Base-by-base conservation (phyloP, 805 yeast species). In the Metschnikowia picachoensis region DNA sequence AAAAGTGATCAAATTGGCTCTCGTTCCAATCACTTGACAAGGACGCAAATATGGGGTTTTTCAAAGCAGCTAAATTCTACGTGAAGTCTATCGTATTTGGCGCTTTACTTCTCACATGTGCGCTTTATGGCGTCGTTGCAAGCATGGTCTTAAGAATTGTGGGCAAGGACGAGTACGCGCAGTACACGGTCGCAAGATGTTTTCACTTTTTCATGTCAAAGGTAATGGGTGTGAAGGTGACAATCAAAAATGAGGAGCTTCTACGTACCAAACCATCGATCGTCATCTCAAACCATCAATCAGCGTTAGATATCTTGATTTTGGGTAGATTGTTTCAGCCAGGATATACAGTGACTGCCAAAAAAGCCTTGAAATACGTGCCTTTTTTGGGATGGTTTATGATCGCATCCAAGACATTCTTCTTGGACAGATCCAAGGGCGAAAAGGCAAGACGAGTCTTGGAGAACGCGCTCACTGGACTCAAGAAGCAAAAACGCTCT, bases 341-440 rank as follows among this genome's bases (percentile, higher is more conserved):
- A 40, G 88, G 87, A 41, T 89, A 91, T 71, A 83, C 91, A 8
- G 96, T 94, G 38, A 94, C 98, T 1, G 94, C 97, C 31, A 94
- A 94, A 67, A 82, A 80, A 63, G 84, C 87, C 5, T 76, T 94
- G 59, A 82, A 87, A 58, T 88, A 79, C 61, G 72, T 89, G 43
- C 99, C 99, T 14, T 78, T 94, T 58, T 73, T 94, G 56, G 99
- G 99, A 12, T 92, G 97, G 98, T 94, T 91, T 70, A 91, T 94
- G 99, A 60, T 80, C 25, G 76, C 89, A 20, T 82, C 94, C 51
- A 97, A 97, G 11, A 85, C 98, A 2, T 85, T 92, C 57, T 94
- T 94, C 68, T 73, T 94, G 45, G 96, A 94, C 63, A 81, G 99
- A 63, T 70, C 81, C 6, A 83, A 82, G 62, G 80, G 88, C 52